Conservation (phyloP, 768 basidiomycete species). For the Trametopsis cervina region DNA sequence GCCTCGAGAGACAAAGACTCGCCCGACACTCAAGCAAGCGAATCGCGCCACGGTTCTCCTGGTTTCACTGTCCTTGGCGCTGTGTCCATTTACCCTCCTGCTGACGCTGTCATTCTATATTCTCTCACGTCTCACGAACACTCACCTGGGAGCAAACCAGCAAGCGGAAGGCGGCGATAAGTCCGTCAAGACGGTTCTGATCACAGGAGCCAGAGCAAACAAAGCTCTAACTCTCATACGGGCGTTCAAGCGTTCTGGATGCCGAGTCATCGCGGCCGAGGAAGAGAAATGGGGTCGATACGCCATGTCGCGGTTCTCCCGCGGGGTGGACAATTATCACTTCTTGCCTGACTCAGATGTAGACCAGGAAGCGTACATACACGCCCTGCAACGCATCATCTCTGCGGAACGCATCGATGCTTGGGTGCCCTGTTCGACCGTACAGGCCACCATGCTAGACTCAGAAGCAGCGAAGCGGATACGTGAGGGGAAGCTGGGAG, state of each 20-base stretch:
- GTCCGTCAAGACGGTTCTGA: constrained; percentile 6
- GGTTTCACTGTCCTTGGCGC: background rate
- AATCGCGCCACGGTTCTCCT: constrained; percentile 5
- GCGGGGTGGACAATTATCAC: constrained; percentile 8
- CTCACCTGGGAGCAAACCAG: background rate
- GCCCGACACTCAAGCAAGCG: constrained; percentile 5
- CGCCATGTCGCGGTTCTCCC: constrained; percentile 10
- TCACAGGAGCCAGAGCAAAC: constrained; percentile 11
- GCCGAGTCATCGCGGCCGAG: constrained; percentile 10
- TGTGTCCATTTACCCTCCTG: background rate
- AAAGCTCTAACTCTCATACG: constrained; percentile 11
- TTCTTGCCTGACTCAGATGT: constrained; percentile 4
- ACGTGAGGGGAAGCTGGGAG: background rate
- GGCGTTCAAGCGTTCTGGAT: constrained; percentile 12
- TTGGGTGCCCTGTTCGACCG: constrained; percentile 14
- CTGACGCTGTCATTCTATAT: background rate
- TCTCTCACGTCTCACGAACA: background rate
- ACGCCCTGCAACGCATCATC: constrained; percentile 5
- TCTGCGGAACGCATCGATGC: constrained; percentile 2
- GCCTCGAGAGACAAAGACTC: no score
- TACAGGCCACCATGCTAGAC: constrained; percentile 11
- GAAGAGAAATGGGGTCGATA: constrained; percentile 10
- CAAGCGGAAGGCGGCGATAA: background rate
- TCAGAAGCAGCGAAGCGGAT: constrained; percentile 8
- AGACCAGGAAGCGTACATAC: background rate